Base-by-base conservation (phyloP, 2,329 filamentous ascomycete species). In the Trichophyton rubrum region DNA sequence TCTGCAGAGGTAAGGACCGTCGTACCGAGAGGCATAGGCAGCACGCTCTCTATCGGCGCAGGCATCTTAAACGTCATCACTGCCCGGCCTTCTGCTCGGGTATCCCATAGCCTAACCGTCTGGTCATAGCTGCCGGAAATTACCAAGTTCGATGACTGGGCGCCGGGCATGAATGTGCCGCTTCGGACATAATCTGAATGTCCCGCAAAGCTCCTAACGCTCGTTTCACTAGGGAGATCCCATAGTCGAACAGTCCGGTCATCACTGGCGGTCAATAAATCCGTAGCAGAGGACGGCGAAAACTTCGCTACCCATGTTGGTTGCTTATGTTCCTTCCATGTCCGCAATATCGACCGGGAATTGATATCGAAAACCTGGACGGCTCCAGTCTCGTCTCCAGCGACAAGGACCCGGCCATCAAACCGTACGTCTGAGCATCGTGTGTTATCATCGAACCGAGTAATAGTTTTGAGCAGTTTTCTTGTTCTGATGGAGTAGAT, bases 41-140 rank as follows among this genome's bases (percentile, higher is more conserved):
- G 79, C n/a, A 99, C 87, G 58, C 85, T 81, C 74, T 99, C 93
- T 22, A 99, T 82, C 1, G 92, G 87, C 15, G 88, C 88, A n/a
- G 85, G 82, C 77, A 96, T 91, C 78, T 95, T 93, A 78, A 99
- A 97, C 0, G 88, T 89, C 86, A 99, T 93, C 65, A 90, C 90
- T 5, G 85, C 79, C 73, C 79, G 68, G 75, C 80, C 69, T 35
- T 85, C 84, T 40, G 85, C 84, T 66, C 93, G 82, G 0, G 91
- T 86, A 76, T 99, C 93, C 93, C 93, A 99, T 22, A 99, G 76
- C 65, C 88, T 85, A 58, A 97, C 92, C 0, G 91, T 96, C 64
- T 89, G 85, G 74, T 99, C 93, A 76, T 99, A 99, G 74, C 89
- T 91, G 56, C 95, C 93, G 8, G 90, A 95, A 0, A 95, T 85